phyloP scores from a whole-genome alignment of 2,329 filamentous ascomycete genomes.

The Chrysosphaeria jannelii region DNA sequence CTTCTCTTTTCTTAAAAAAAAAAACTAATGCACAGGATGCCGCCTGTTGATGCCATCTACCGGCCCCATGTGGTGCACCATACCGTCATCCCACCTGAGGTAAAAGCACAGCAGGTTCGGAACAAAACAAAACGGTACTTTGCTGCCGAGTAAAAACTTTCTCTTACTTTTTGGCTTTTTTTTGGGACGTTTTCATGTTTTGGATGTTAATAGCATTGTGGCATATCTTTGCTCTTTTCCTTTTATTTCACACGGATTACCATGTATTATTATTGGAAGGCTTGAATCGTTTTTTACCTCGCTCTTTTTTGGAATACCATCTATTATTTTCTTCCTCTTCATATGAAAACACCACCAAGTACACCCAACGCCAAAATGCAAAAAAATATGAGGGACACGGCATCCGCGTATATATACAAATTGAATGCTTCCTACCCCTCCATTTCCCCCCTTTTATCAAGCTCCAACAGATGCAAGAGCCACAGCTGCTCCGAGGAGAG shows the following conservation, averaged over 20 bases:
- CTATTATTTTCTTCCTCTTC: background rate
- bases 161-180: slow-evolving; percentile 1
- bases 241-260: background rate
- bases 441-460: no score
- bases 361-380: no score
- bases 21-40: slow-evolving; percentile 24
- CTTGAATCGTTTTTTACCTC: background rate
- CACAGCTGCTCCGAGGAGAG: slow-evolving; percentile 44
- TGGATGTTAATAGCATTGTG: background rate
- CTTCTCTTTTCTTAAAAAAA: background rate
- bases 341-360: no score
- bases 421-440: no score
- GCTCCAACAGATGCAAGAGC: slow-evolving; percentile 20
- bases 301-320: background rate
- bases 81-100: slow-evolving; percentile 36
- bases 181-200: background rate
- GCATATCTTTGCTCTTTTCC: background rate
- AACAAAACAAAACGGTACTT: slow-evolving; percentile 45
- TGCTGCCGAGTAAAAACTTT: slow-evolving; percentile 22
- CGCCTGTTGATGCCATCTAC: slow-evolving; percentile 70
- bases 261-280: background rate
- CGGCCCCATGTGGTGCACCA: slow-evolving; percentile 84
- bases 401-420: no score
- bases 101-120: slow-evolving; percentile 35
- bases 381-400: no score